phyloP scores from a whole-genome alignment of 1,139 yeast species.

The Taphrina wiesneri region DNA sequence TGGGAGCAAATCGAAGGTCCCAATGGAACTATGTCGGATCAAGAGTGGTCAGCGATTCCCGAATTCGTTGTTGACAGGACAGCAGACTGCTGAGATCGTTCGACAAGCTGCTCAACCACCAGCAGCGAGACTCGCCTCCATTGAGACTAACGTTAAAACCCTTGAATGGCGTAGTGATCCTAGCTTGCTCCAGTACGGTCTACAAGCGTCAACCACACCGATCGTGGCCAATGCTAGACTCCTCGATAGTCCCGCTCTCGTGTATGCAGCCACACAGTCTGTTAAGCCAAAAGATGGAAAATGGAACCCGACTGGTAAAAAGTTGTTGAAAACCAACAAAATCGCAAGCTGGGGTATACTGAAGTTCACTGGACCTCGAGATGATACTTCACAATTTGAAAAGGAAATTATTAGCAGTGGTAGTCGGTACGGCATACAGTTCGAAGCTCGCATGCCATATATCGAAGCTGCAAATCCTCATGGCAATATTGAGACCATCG shows the following conservation, averaged over 20 bases:
- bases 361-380: constrained; percentile 36
- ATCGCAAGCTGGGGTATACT: constrained; percentile 37
- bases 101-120: constrained; percentile 27
- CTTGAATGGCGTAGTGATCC: constrained; percentile 37
- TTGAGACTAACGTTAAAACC: constrained; percentile 32
- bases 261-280: constrained; percentile 12
- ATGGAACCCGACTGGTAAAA: constrained; percentile 37
- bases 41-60: constrained; percentile 37
- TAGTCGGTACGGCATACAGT: not conserved
- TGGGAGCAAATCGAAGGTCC: constrained; percentile 35
- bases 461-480: constrained; percentile 21
- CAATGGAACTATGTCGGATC: constrained; percentile 36
- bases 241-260: constrained; percentile 35
- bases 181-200: constrained; percentile 34
- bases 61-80: constrained; percentile 30
- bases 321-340: constrained; percentile 27
- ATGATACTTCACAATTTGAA: constrained; percentile 18
- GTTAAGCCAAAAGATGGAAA: constrained; percentile 36
- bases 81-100: constrained; percentile 37
- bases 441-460: constrained; percentile 22
- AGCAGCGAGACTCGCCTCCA: constrained; percentile 9
- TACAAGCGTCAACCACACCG: constrained; percentile 28
- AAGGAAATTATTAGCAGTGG: constrained; percentile 1
- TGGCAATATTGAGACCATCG: constrained; percentile 27
- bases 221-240: constrained; percentile 36